Base-by-base conservation (phyloP, 2,329 filamentous ascomycete species). In the Coleophoma eucalyptorum region DNA sequence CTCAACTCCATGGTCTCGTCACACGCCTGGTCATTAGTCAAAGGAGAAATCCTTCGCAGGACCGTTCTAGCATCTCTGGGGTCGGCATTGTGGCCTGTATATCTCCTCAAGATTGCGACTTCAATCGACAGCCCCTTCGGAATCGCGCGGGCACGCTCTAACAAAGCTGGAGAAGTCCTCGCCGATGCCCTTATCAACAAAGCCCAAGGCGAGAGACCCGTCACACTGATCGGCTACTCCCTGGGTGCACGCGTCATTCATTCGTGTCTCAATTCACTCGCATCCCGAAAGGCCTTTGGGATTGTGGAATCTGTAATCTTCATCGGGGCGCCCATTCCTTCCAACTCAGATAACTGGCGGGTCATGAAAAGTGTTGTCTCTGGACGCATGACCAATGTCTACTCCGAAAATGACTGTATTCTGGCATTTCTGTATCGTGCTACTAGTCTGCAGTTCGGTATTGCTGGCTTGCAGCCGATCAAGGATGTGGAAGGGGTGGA, bases 381-480 rank as follows among this genome's bases (percentile, higher is more conserved):
- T 38, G 91, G 92, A 0, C 83, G 91, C 19, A 75, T 97, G n/a
- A 79, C 97, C 63, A 97, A 97, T 60, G 90, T 94, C 3, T 97
- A 86, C 66, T 95, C 89, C 1, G 84, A 87, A 47, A 89, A 90
- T 43, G 93, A 97, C 67, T 91, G 90, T 58, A 84, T 97, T 20
- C 83, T 97, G 2, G 91, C 84, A 1, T 96, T 97, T 65, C 74
- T 97, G 37, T 96, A 93, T 66, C 85, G 93, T 46, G 89, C 84
- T 3, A 89, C 87, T 49, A 90, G 86, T 58, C 80, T 93, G 46
- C 86, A 94, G 57, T 86, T 87, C 54, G 92, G 93, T 2, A 79
- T 97, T 33, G 91, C 92, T 0, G 93, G 93, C 1, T 71, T 97
- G 16, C 87, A 96, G 65, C 78, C 80, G 15, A 80, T 94, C 32